phyloP scores from a whole-genome alignment of 345 rosid genomes.

The Moringa oleifera region DNA sequence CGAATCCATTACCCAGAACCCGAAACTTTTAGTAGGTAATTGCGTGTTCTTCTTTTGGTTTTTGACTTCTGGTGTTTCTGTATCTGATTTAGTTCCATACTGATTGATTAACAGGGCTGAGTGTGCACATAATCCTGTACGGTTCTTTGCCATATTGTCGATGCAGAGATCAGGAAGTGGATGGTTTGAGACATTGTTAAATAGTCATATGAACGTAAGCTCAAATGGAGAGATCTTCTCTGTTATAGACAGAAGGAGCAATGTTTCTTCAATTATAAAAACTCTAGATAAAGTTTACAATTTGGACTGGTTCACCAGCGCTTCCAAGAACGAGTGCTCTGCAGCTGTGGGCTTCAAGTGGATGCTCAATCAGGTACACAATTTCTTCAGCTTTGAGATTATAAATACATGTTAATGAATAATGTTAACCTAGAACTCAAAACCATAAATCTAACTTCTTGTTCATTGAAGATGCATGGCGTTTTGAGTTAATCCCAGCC shows the following conservation, averaged over 20 bases:
- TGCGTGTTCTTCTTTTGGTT: constrained; percentile 3
- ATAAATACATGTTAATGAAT: background rate
- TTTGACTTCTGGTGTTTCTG: background rate
- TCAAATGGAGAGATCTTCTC: constrained; percentile 96
- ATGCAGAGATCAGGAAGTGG: constrained; percentile 99
- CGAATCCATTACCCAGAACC: constrained; percentile 74
- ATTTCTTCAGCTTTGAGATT: constrained; percentile 7
- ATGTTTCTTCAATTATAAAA: constrained; percentile 51
- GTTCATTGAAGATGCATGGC: background rate
- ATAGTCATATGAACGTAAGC: constrained; percentile 84
- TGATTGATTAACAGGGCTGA: constrained; percentile 45
- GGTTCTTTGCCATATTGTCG: constrained; percentile 77
- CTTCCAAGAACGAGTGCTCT: constrained; percentile 94
- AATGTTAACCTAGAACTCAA: background rate
- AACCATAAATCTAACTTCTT: background rate
- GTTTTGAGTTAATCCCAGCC: background rate
- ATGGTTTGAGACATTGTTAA: constrained; percentile 95
- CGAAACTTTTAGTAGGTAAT: constrained; percentile 73
- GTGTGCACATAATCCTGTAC: constrained; percentile 71
- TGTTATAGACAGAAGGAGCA: constrained; percentile 51
- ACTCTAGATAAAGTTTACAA: constrained; percentile 83
- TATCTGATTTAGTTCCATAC: background rate
- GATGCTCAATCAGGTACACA: constrained; percentile 93
- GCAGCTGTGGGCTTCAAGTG: constrained; percentile 98
- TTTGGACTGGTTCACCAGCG: constrained; percentile 82